phyloP scores from a whole-genome alignment of 306 rosid species.

The Medicago arabica region DNA sequence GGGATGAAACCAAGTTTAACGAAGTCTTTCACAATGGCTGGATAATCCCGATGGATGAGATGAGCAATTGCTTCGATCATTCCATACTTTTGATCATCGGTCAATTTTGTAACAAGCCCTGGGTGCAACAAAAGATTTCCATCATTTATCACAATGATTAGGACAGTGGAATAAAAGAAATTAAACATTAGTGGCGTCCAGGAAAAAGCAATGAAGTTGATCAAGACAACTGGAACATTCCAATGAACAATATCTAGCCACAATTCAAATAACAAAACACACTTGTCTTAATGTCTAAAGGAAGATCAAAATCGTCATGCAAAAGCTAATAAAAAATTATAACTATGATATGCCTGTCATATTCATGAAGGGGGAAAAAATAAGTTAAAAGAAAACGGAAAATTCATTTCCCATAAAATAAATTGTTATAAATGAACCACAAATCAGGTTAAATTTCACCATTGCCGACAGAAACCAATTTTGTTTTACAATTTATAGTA shows the following conservation, averaged over 20 bases:
- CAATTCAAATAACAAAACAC: slow-evolving; percentile 30
- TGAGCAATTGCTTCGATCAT: slow-evolving; percentile 98
- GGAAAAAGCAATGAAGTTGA: slow-evolving; percentile 19
- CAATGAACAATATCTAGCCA: slow-evolving; percentile 27
- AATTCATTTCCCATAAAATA: neutral
- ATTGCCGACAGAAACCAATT: slow-evolving; percentile 15
- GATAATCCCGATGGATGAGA: slow-evolving; percentile 95
- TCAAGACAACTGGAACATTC: slow-evolving; percentile 12
- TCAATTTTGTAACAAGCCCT: slow-evolving; percentile 97
- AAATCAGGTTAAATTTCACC: neutral
- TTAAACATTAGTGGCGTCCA: slow-evolving; percentile 18
- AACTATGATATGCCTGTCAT: neutral
- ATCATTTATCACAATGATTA: slow-evolving; percentile 32
- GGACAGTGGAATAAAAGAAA: slow-evolving; percentile 31
- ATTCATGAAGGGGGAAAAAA: slow-evolving; percentile 1
- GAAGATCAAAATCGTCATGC: slow-evolving; percentile 15
- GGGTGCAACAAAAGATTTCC: slow-evolving; percentile 48
- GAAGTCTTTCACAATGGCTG: slow-evolving; percentile 92
- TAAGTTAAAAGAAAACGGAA: slow-evolving; percentile 9
- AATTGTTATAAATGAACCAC: slow-evolving; percentile 14
- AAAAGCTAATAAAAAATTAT: slow-evolving; percentile 3
- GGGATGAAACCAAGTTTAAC: slow-evolving; percentile 91
- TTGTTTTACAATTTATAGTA: neutral
- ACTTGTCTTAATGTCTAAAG: slow-evolving; percentile 28
- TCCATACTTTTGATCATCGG: slow-evolving; percentile 98